phyloP scores from a whole-genome alignment of 1,284 basidiomycete genomes.

The Mycena citricolor region DNA sequence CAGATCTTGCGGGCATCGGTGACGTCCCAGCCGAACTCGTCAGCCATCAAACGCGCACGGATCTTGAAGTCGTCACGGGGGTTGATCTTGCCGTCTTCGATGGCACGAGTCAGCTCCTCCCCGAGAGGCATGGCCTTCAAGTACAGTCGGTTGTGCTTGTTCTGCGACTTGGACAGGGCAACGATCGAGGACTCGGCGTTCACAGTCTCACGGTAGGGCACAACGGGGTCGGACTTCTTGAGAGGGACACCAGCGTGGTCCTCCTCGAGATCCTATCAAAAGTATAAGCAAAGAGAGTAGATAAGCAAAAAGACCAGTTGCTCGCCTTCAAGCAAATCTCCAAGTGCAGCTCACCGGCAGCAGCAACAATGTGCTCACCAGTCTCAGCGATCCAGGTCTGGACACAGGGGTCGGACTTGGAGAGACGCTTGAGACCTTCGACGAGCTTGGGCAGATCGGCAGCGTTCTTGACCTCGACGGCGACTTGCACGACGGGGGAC shows the following conservation, averaged over 20 bases:
- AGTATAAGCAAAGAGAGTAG: conserved; percentile 5
- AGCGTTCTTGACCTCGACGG: conserved; percentile 99
- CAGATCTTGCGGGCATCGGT: conserved; percentile 99
- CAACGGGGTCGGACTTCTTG: conserved; percentile 98
- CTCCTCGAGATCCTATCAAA: conserved; percentile 89
- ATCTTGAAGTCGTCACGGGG: conserved; percentile 97
- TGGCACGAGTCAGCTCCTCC: conserved; percentile 92
- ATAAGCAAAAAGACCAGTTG: neutral
- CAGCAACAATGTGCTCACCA: conserved; percentile 99
- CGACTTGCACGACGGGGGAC: conserved; percentile 98
- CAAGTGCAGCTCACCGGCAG: conserved; percentile 98
- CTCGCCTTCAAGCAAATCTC: conserved; percentile 97
- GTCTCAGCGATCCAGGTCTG: conserved; percentile 92
- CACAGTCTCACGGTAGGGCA: conserved; percentile 98
- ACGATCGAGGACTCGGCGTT: conserved; percentile 94
- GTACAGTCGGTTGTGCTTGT: conserved; percentile 99
- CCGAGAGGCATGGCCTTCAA: conserved; percentile 91
- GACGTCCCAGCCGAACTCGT: conserved; percentile 98
- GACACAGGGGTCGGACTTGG: conserved; percentile 99
- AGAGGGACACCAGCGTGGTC: conserved; percentile 99
- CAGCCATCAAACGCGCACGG: conserved; percentile 94
- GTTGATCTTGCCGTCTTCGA: conserved; percentile 86
- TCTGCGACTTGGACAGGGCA: conserved; percentile 98
- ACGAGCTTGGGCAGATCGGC: conserved; percentile 99
- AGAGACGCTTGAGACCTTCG: conserved; percentile 99